These are phyloP conservation scores for Diaporthe eres DNA, from an alignment of 2,329 filamentous ascomycete species.

Conservation along the genomic window DNA sequence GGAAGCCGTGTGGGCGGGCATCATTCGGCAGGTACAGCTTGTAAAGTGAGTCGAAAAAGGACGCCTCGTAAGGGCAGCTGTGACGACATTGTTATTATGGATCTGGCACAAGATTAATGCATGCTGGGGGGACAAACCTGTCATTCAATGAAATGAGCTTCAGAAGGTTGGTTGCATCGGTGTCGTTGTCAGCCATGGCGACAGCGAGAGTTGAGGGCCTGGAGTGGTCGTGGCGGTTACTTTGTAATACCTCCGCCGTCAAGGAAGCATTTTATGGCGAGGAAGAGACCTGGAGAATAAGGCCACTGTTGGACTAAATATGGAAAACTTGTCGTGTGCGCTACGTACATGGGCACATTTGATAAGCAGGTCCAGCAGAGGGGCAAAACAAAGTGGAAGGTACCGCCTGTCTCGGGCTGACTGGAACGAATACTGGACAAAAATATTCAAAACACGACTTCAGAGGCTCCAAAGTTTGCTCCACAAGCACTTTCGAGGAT, in stretches of 20 bases:
- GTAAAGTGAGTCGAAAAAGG: conserved; percentile 51
- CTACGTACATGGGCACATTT: no score
- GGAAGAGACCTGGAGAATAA: neutral
- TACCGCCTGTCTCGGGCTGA: neutral
- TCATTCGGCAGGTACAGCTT: conserved; percentile 59
- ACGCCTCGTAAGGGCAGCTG: conserved; percentile 61
- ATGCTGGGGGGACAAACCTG: neutral
- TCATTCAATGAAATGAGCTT: neutral
- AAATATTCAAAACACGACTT: neutral
- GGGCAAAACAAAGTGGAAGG: no score
- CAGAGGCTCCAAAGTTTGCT: neutral
- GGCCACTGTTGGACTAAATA: neutral
- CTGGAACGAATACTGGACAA: neutral
- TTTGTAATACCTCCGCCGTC: neutral
- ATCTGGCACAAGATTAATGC: neutral
- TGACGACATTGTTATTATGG: neutral
- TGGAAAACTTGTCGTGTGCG: neutral
- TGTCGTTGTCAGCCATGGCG: neutral
- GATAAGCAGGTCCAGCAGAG: no score
- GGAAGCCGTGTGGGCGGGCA: conserved; percentile 62
- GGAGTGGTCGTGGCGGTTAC: neutral
- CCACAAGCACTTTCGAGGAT: neutral
- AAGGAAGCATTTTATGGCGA: neutral
- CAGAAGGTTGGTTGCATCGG: neutral
- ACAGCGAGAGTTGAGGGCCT: neutral